Evolutionary conservation across 2,329 filamentous ascomycete species (phyloP), one percentile per base, ranked within the genome.

Genomic region (Leptoxyphium fumago): DNA sequence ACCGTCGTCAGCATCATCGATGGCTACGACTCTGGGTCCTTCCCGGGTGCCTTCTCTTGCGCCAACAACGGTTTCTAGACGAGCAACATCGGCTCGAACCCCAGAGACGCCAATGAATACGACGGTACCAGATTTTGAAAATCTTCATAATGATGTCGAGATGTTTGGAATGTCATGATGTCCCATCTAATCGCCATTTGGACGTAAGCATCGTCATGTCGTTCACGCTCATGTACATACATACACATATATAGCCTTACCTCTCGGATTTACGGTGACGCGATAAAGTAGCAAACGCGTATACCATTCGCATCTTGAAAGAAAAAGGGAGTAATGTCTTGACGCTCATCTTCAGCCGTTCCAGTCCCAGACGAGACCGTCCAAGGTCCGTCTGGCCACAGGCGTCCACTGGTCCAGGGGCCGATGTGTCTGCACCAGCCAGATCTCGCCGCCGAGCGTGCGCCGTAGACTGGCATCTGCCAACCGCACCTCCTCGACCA

Each of bases 1-100:
- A 67, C 67, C 47, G 78, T 87, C 0, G 74, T 84, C 61, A 78
- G 76, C 45, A 88, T 88, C 46, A 73, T 91, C 18, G 70, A 85
- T 46, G 78, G 80, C 15, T 94, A 89, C 56, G 59, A 72, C 29
- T 63, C 70, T 1, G 75, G 76, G 2, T 66, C 65, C 1, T 82
- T 93, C 21, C 74, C 80, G 1, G 75, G 77, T 1, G 75, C 84
- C 1, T 94, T 94, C 58, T 77, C 77, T 1, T 94, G 87, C 58
- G 71, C 70, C 11, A 74, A 66, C 50, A 85, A 86, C 52, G 82
- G 76, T 0, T 42, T 61, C 29, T 53, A 43, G 32, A 36, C 11
- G 15, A 9, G 4, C 4, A 7, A 26, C 7, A 26, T 26, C 7
- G 21, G 7, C 21, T 26, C 7, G 21, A 26, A 26, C 21, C 21